Evolutionary conservation across 2,329 filamentous ascomycete genomes (phyloP).

Genomic region (Pseudogymnoascus sp.): DNA sequence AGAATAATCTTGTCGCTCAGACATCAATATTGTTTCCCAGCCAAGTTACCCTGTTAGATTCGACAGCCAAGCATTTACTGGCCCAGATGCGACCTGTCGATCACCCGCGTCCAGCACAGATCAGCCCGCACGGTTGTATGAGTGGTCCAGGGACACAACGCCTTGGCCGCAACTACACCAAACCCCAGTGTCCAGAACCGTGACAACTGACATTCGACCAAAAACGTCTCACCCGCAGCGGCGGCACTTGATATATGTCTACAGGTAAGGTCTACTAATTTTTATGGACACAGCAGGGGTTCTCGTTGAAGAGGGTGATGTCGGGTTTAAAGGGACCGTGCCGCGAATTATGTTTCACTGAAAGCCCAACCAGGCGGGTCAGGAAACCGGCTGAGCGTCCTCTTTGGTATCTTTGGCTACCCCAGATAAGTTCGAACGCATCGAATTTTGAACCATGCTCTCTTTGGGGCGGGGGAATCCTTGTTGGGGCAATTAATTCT

Average conservation of each 20-base stretch:
- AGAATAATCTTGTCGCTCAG: not conserved
- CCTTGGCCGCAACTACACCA: not conserved
- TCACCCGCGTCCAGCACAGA: not conserved
- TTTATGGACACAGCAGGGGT: not conserved
- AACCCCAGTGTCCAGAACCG: not conserved
- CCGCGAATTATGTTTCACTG: not conserved
- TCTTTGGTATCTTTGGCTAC: not conserved
- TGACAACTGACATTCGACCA: not conserved
- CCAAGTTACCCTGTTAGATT: not conserved
- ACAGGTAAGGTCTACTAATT: not conserved
- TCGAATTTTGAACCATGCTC: not conserved
- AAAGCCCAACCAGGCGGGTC: not conserved
- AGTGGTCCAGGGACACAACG: not conserved
- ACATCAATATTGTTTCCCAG: not conserved
- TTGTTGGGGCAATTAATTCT: not conserved
- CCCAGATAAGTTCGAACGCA: not conserved
- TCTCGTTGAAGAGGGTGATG: not conserved
- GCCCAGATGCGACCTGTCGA: not conserved
- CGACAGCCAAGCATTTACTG: not conserved
- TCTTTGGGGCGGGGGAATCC: not conserved
- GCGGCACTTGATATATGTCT: not conserved
- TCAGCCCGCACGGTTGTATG: not conserved
- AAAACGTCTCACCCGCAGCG: not conserved
- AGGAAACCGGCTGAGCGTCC: not conserved
- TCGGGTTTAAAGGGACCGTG: not conserved